Evolutionary conservation across 768 basidiomycete genomes (phyloP), one percentile per base, ranked within the genome.

Genomic region (Calvatia gigantea): DNA sequence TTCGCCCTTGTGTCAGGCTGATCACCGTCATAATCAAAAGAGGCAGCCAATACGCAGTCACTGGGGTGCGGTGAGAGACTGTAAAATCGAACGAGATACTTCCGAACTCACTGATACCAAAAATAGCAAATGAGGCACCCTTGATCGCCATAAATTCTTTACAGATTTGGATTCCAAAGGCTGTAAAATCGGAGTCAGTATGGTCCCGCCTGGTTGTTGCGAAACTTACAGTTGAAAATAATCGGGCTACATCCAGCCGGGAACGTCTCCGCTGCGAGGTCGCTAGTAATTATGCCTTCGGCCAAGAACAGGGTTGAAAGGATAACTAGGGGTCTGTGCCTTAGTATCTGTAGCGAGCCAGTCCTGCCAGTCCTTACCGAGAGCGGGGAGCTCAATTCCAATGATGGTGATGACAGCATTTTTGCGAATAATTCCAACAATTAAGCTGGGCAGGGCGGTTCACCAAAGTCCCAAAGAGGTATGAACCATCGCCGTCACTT

Each of bases 1-100:
- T 51, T 11, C 32, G 50, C 32, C 50, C 50, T 4, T 51, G 50
- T 17, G 37, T 51, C 27, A 51, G n/a, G 6, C 39, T n/a, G 21
- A 51, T 51, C 11, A 41, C 11, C 9, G 15, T 15, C 50, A 51
- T 51, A 12, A 51, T 9, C 14, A 41, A 17, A 5, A 51, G 50
- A 28, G 50, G 50, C 8, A 51, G 19, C 38, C 50, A 51, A 11
- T 51, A 51, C 12, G 32, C 39, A 31, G 17, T 17, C 50, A 42
- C 50, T 42, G 27, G 31, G n/a, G n/a, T 42, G 15, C 12, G n/a
- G 8, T 42, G 41, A 21, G 23, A 47, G 46, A 14, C 21, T 19
- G 7, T 9, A 19, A n/a, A 9, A 14, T 4, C 17, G n/a, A 35
- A 33, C 9, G 7, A 47, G 2, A 11, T 11, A 19, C 12, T 2